Percentiles rank a stretch among this genome's conserved stretches.
Conservation (phyloP, 208 protist species). For the Balamuthia mandrillaris region DNA sequence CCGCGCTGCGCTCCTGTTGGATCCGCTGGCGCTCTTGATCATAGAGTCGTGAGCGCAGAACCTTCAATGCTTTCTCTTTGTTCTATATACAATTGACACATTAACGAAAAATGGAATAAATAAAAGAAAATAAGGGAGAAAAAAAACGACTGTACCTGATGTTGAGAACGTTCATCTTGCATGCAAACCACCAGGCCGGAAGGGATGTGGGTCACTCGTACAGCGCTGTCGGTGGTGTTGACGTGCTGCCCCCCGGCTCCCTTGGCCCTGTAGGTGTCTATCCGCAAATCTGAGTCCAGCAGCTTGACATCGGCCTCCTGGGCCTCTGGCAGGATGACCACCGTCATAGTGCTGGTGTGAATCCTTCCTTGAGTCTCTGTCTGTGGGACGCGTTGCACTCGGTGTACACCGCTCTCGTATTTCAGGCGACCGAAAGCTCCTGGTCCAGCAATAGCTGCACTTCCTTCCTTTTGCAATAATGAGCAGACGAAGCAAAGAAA, state of each 20-base stretch:
- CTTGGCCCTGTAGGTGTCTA: conserved; percentile 62
- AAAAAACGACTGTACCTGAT: conserved; percentile 26
- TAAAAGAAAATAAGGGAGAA: not conserved
- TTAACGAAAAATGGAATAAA: not conserved
- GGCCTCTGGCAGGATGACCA: conserved; percentile 71
- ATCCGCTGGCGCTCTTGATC: conserved; percentile 52
- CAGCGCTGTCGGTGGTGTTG: conserved; percentile 78
- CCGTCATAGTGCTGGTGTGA: conserved; percentile 73
- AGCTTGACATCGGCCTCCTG: conserved; percentile 65
- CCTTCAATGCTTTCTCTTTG: conserved; percentile 62
- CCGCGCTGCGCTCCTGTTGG: not conserved
- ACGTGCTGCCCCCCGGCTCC: conserved; percentile 79
- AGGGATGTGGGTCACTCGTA: conserved; percentile 74
- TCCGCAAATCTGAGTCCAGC: conserved; percentile 54
- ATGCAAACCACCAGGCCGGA: conserved; percentile 67
- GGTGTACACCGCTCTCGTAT: conserved; percentile 73
- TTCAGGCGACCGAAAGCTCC: conserved; percentile 69
- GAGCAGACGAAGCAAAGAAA: not conserved
- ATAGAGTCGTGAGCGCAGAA: conserved; percentile 65
- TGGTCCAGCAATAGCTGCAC: conserved; percentile 46
- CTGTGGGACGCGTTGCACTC: conserved; percentile 75
- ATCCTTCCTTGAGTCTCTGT: conserved; percentile 72
- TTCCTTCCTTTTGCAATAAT: conserved; percentile 39
- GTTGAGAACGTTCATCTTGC: conserved; percentile 76
- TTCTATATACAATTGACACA: conserved; percentile 52